These are phyloP conservation scores for Calocybe cyanea DNA, from an alignment of 768 basidiomycete genomes.

Conservation along the genomic window DNA sequence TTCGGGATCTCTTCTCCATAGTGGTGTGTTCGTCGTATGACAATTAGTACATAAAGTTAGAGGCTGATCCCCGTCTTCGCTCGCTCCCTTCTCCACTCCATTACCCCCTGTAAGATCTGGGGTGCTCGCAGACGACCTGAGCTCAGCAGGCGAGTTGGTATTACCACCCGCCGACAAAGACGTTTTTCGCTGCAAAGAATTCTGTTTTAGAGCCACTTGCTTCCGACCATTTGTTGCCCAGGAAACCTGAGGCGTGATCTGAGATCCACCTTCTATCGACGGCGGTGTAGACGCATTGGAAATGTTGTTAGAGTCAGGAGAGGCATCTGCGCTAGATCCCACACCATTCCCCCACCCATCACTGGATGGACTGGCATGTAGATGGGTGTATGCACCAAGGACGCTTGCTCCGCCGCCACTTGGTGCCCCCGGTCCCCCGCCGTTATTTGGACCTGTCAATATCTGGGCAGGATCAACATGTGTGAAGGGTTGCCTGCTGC, in stretches of 20 bases:
- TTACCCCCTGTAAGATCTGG: slow-evolving; percentile 45
- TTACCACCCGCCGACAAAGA: slow-evolving; percentile 23
- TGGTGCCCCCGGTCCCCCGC: slow-evolving; percentile 8
- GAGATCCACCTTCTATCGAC: slow-evolving; percentile 49
- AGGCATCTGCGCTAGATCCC: slow-evolving; percentile 63
- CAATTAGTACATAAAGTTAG: slow-evolving; percentile 93
- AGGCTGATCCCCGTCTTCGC: slow-evolving; percentile 64
- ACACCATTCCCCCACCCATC: slow-evolving; percentile 76
- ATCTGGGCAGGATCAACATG: slow-evolving; percentile 95
- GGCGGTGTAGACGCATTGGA: slow-evolving; percentile 75
- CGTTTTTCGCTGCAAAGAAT: slow-evolving; percentile 52
- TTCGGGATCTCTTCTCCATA: slow-evolving; percentile 91
- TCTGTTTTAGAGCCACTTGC: slow-evolving; percentile 63
- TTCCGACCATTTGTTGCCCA: slow-evolving; percentile 42
- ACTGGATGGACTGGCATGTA: slow-evolving; percentile 77
- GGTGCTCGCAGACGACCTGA: slow-evolving; percentile 61
- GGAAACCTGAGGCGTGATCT: slow-evolving; percentile 17
- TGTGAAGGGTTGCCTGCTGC: slow-evolving; percentile 50
- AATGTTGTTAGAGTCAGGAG: slow-evolving; percentile 68
- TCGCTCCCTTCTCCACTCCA: slow-evolving; percentile 33
- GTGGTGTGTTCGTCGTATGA: slow-evolving; percentile 90
- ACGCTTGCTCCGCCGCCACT: slow-evolving; percentile 26
- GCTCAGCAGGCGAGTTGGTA: slow-evolving; percentile 30
- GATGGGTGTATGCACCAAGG: slow-evolving; percentile 44
- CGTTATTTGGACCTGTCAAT: slow-evolving; percentile 31